phyloP scores from a whole-genome alignment of 2,329 filamentous ascomycete species.

The Colletotrichum scovillei region DNA sequence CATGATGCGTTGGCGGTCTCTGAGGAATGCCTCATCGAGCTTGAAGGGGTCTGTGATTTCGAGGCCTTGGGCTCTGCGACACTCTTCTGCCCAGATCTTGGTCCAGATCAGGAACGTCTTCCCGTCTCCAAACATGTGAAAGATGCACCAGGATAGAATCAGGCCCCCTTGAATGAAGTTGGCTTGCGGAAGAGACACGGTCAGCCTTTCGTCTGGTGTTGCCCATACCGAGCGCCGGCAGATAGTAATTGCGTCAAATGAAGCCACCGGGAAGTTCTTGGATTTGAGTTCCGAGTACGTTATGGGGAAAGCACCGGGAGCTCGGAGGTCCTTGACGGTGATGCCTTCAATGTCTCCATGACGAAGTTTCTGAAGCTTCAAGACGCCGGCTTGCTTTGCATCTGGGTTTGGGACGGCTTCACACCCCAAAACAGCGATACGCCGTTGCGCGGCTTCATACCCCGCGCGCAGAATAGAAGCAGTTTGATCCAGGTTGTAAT shows the following conservation, averaged over 20 bases:
- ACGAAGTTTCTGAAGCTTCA: slow-evolving; percentile 44
- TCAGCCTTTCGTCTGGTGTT: slow-evolving; percentile 36
- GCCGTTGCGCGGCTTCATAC: slow-evolving; percentile 43
- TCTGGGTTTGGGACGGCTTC: slow-evolving; percentile 46
- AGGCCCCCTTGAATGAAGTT: slow-evolving; percentile 46
- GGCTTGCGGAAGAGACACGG: slow-evolving; percentile 39
- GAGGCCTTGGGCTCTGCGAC: slow-evolving; percentile 44
- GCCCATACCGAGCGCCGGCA: slow-evolving; percentile 44
- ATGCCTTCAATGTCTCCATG: slow-evolving; percentile 40
- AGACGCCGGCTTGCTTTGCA: slow-evolving; percentile 44
- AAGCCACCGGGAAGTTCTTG: slow-evolving; percentile 41
- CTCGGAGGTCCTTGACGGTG: slow-evolving; percentile 41
- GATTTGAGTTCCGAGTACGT: slow-evolving; percentile 42
- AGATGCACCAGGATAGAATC: slow-evolving; percentile 41
- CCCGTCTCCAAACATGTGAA: slow-evolving; percentile 49
- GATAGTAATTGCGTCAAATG: slow-evolving; percentile 39
- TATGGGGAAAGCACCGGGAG: slow-evolving; percentile 38
- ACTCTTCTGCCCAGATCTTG: slow-evolving; percentile 49
- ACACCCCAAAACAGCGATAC: slow-evolving; percentile 44
- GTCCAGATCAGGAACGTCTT: slow-evolving; percentile 46
- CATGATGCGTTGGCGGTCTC: slow-evolving; percentile 44
- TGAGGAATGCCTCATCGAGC: slow-evolving; percentile 43
- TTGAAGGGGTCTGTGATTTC: slow-evolving; percentile 38
- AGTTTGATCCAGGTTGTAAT: slow-evolving; percentile 44
- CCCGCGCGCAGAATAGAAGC: slow-evolving; percentile 42